Evolutionary conservation across 169 alveolate genomes (phyloP), one percentile per base, ranked within the genome.

Genomic region (Perkinsus olseni): DNA sequence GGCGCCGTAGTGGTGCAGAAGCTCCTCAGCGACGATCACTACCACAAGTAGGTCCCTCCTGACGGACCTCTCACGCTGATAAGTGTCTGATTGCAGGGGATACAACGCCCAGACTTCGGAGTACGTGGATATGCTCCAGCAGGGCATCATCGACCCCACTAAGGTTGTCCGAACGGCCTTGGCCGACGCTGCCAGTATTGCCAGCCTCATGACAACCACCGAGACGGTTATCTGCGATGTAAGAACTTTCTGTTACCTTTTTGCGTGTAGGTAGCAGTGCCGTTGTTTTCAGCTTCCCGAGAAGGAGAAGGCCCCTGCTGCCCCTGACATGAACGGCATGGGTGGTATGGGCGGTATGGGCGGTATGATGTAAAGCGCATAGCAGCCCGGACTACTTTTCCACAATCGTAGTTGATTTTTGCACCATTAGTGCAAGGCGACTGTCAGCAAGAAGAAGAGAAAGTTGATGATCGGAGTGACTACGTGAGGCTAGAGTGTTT

Each of bases 141-240:
- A 94, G 93, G 99, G 99, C 92, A 98, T 99, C 94, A 97, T 99
- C 91, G 99, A 99, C 94, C 99, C 99, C 20, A 98, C 99, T 38
- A 99, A 98, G 96, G 99, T 99, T 50, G 99, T 99, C 28, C 98
- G 99, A 95, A 98, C 99, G 39, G 99, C 99, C 28, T 96, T 99
- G 51, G 98, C 99, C 38, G 99, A 99, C 95, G 99, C 99, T 62
- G 98, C 99, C 21, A 98, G 99, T 50, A 99, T 98, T 38, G 99
- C 99, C 21, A 96, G 99, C 37, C 96, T 98, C 90, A 98, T 99
- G 99, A 97, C 99, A 37, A 99, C 99, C 36, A 98, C 99, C 38
- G 99, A 99, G 94, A 99, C 97, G 48, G 98, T 99, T 94, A 97
- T 98, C 74, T 98, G 97, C 93, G 99, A 98, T 92, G 90, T 95